Percentiles rank a stretch among this genome's conserved stretches.
phyloP scores from a whole-genome alignment of 768 basidiomycete genomes.

The Mycena epipterygia region DNA sequence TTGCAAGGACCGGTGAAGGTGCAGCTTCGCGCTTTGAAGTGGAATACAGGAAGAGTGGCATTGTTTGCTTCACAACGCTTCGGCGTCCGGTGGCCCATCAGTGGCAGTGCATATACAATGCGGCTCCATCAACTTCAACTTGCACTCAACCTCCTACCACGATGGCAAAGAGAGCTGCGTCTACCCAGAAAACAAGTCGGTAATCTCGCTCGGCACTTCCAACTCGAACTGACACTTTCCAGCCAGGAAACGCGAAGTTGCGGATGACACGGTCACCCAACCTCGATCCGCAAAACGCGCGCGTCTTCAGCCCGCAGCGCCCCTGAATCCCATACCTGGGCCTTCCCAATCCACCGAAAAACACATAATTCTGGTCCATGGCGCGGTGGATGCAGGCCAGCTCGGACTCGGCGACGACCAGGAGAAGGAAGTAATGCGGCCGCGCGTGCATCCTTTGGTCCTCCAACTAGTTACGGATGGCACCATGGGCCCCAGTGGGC shows the following conservation, averaged over 20 bases:
- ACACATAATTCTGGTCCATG: conserved; percentile 33
- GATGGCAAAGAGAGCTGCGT: conserved; percentile 4
- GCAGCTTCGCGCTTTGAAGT: too few relatives aligned
- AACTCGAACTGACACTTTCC: not conserved
- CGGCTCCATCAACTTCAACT: not conserved
- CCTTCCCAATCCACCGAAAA: conserved; percentile 4
- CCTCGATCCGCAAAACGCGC: conserved; percentile 6
- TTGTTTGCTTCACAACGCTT: too few relatives aligned
- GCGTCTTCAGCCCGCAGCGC: not conserved
- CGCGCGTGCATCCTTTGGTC: conserved; percentile 26
- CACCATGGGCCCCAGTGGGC: conserved; percentile 11
- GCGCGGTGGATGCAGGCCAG: conserved; percentile 28
- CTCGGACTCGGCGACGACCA: conserved; percentile 33
- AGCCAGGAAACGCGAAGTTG: conserved; percentile 12
- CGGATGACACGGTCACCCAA: not conserved
- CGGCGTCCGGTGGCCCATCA: too few relatives aligned
- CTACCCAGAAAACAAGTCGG: not conserved
- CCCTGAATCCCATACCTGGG: conserved; percentile 10
- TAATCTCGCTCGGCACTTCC: not conserved
- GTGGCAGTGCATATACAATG: too few relatives aligned
- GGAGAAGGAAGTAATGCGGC: conserved; percentile 33
- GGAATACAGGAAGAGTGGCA: too few relatives aligned
- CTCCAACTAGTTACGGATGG: not conserved
- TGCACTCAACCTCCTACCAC: not conserved
- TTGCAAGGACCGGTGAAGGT: too few relatives aligned